phyloP scores from a whole-genome alignment of 495 filamentous ascomycete genomes.

The Hyaloscypha bicolor region DNA sequence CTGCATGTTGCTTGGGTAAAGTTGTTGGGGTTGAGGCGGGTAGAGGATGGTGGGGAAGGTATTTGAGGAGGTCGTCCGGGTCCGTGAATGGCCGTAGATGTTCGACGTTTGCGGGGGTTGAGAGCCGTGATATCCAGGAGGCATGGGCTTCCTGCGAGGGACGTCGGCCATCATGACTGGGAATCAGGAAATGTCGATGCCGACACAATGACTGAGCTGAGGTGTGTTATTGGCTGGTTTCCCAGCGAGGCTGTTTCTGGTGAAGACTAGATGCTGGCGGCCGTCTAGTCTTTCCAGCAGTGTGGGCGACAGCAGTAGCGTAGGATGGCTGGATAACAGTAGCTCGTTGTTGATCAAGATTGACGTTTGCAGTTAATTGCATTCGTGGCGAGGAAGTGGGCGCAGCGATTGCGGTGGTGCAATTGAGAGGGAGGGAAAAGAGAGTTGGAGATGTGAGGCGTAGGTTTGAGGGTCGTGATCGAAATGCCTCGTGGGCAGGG shows the following conservation, averaged over 20 bases:
- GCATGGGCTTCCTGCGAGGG: slow-evolving; percentile 33
- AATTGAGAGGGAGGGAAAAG: not conserved
- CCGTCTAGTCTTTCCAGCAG: not conserved
- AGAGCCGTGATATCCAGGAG: slow-evolving; percentile 25
- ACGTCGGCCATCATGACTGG: slow-evolving; percentile 30
- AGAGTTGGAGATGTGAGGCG: not conserved
- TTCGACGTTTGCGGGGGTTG: slow-evolving; percentile 33
- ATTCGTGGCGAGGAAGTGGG: not conserved
- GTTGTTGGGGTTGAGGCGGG: slow-evolving; percentile 28
- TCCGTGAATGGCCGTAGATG: slow-evolving; percentile 49
- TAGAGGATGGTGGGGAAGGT: slow-evolving; percentile 47
- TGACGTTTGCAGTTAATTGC: not conserved
- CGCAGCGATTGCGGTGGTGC: not conserved
- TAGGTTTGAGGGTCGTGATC: not conserved
- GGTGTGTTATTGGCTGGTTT: slow-evolving; percentile 9
- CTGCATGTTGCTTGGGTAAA: slow-evolving; percentile 31
- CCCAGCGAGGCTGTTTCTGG: not conserved
- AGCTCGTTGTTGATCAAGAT: not conserved
- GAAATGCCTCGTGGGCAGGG: not conserved
- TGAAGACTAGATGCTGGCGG: not conserved
- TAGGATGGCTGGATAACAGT: not conserved
- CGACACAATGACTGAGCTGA: slow-evolving; percentile 2
- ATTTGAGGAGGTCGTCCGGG: slow-evolving; percentile 63
- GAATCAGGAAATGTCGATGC: not conserved
- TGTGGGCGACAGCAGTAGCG: not conserved